These are phyloP conservation scores for Infundibulicybe gibba DNA, from an alignment of 768 basidiomycete genomes.

Conservation along the genomic window DNA sequence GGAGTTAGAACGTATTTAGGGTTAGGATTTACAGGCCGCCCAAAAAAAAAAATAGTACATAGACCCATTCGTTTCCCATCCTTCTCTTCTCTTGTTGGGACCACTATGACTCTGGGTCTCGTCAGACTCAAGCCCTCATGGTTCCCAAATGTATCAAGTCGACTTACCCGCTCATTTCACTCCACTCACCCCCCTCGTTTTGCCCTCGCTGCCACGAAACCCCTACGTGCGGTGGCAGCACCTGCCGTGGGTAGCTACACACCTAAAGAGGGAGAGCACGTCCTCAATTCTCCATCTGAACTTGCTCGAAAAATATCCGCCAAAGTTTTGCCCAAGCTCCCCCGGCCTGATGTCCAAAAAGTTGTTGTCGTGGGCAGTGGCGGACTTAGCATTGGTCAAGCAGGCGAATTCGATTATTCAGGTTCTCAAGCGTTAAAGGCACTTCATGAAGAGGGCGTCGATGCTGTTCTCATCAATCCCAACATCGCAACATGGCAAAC, in stretches of 20 bases:
- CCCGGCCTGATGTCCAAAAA: constrained; percentile 88
- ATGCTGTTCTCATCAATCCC: constrained; percentile 95
- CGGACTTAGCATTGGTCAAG: constrained; percentile 95
- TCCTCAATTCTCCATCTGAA: constrained; percentile 92
- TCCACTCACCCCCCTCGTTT: constrained; percentile 29
- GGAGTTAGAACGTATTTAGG: constrained; percentile 8
- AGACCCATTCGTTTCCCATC: constrained; percentile 10
- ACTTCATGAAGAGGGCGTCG: constrained; percentile 90
- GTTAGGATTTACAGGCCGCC: constrained; percentile 5
- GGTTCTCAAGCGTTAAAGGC: constrained; percentile 99
- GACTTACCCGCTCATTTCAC: constrained; percentile 48
- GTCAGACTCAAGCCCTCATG: constrained; percentile 38
- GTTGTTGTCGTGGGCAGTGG: constrained; percentile 96
- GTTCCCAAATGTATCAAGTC: constrained; percentile 27
- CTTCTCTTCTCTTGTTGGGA: constrained; percentile 6
- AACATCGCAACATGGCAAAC: constrained; percentile 99
- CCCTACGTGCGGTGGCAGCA: constrained; percentile 64
- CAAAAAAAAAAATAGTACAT: constrained; percentile 6
- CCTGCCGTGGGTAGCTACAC: constrained; percentile 71
- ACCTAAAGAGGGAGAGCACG: constrained; percentile 66
- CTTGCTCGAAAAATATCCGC: constrained; percentile 92
- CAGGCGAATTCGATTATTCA: constrained; percentile 99
- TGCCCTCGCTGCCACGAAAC: constrained; percentile 44
- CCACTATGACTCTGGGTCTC: constrained; percentile 31
- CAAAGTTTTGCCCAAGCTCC: constrained; percentile 88